Conservation (phyloP, 192 early-diverging fungal species). For the Spizellomyces punctatus region DNA sequence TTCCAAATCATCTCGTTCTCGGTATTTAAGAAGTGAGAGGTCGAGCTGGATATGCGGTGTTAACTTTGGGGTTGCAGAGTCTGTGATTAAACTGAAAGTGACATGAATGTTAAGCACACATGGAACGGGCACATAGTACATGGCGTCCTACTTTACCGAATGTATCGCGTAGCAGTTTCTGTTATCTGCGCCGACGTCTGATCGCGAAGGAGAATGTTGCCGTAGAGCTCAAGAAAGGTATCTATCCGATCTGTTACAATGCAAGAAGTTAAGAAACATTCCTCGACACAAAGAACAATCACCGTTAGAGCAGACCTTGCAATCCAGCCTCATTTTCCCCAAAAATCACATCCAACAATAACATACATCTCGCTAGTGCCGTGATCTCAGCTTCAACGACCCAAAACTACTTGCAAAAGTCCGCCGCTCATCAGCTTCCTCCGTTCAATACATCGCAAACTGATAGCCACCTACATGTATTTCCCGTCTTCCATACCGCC, state of each 20-base stretch:
- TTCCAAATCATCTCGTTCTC: conserved; percentile 61
- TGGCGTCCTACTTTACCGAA: no score
- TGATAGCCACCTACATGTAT: not conserved
- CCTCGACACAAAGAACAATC: conserved; percentile 1
- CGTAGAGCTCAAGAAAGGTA: conserved; percentile 57
- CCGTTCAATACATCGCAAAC: not conserved
- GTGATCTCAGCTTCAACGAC: conserved; percentile 55
- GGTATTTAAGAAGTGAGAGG: conserved; percentile 40
- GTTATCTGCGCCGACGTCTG: conserved; percentile 32
- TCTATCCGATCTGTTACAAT: conserved; percentile 41
- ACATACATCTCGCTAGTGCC: conserved; percentile 45
- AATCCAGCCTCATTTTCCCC: conserved; percentile 30
- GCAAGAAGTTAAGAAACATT: not conserved
- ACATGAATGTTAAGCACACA: no score
- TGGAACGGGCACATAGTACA: no score
- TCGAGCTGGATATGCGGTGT: conserved; percentile 1
- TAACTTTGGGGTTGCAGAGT: no score
- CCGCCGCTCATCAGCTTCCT: not conserved
- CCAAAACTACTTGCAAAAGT: conserved; percentile 42
- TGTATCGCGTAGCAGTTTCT: conserved; percentile 10
- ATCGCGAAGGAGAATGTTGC: conserved; percentile 48
- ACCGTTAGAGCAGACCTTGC: not conserved
- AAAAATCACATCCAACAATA: conserved; percentile 48
- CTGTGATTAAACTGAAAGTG: no score
- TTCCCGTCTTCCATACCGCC: conserved; percentile 33